A percentile compares a stretch with the other conserved stretches of the same genome.
These are phyloP conservation scores for Ramularia endophylla DNA, from an alignment of 2,329 filamentous ascomycete species.

Conservation along the genomic window DNA sequence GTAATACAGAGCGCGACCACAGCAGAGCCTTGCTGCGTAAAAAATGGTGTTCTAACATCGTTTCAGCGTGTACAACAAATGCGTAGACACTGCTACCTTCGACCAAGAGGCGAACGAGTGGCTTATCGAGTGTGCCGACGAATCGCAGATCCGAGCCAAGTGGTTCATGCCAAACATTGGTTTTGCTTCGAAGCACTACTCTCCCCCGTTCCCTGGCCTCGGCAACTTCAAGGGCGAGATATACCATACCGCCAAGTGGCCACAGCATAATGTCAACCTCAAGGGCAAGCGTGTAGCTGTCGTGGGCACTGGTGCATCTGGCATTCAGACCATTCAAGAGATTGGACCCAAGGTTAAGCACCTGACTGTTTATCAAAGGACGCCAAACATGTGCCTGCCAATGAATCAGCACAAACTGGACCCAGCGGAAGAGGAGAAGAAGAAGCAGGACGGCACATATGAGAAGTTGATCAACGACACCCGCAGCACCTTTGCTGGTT, in stretches of 20 bases:
- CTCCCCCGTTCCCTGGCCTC: conserved; percentile 55
- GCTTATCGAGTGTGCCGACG: conserved; percentile 48
- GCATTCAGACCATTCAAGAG: conserved; percentile 58
- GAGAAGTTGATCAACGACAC: conserved; percentile 24
- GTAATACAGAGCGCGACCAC: neutral
- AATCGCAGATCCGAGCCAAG: conserved; percentile 44
- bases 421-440: conserved; percentile 47
- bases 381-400: conserved; percentile 58
- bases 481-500: conserved; percentile 46
- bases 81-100: conserved; percentile 49
- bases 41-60: neutral
- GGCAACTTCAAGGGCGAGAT: conserved; percentile 55
- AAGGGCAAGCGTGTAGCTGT: conserved; percentile 54
- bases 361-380: conserved; percentile 43
- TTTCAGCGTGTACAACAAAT: conserved; percentile 45
- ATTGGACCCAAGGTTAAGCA: conserved; percentile 49
- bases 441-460: conserved; percentile 36
- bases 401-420: conserved; percentile 46
- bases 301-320: conserved; percentile 59
- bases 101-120: conserved; percentile 46
- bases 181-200: conserved; percentile 54
- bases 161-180: conserved; percentile 52
- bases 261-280: conserved; percentile 46
- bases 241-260: conserved; percentile 51
- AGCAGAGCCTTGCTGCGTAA: no score